Evolutionary conservation across 1,284 basidiomycete species (phyloP), one percentile per base, ranked within the genome.

Genomic region (Cyathus pygmaeus): DNA sequence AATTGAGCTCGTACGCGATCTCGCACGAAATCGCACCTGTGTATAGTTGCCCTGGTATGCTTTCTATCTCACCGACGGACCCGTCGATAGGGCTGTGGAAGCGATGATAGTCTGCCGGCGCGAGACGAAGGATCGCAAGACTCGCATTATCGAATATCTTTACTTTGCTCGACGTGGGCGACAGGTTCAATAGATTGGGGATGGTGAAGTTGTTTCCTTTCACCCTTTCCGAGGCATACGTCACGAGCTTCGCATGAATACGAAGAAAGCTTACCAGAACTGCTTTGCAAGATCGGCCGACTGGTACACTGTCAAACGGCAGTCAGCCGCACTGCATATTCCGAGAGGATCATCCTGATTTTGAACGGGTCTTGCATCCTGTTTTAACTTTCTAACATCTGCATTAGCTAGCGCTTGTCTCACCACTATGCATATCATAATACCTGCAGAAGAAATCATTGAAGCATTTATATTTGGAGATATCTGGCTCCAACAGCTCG

Each of bases 101-200:
- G 24, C 94, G 87, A 71, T 95, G 94, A 68, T 95, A 95, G 72
- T 95, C 94, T 39, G 90, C 87, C 0, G 93, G 94, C 0, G 93
- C 92, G 19, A 94, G 84, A 23, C 92, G 85, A 79, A 93, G 94
- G 60, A 90, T 87, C 1, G 89, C 89, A 2, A 94, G 68, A 11
- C 86, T 81, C 0, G 83, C 83, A 23, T 83, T 81, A 21, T 80
- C 71, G 55, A 87, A 84, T 10, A 76, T 64, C 5, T 75, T 75
- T 11, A 86, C 85, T 11, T 70, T 57, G 0, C 80, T 75, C 3
- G 84, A 79, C 60, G 73, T 70, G 1, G 77, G 69, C 4, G 75
- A 64, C 7, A 85, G 71, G 51, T 81, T 71, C 4, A 95, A 80
- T 9, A 95, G 83, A 1, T 80, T 71, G 0, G 88, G 84, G 29